Conservation (phyloP, 2,329 filamentous ascomycete species). For the Daldinia eschscholtzii region DNA sequence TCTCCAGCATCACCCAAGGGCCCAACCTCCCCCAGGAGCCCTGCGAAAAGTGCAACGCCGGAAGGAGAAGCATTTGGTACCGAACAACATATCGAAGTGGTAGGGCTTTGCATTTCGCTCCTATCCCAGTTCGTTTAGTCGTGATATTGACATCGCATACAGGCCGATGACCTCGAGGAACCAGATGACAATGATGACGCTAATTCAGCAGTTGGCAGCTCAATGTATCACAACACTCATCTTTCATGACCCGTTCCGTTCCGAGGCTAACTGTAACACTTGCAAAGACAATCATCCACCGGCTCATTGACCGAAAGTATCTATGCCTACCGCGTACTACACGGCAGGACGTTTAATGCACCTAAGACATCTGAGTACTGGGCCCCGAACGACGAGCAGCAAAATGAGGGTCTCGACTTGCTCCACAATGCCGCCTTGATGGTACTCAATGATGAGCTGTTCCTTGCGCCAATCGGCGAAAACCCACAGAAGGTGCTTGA, state of each 20-base stretch:
- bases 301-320: slow-evolving; percentile 33
- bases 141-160: slow-evolving; percentile 11
- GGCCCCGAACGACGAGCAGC: slow-evolving; percentile 36
- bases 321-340: slow-evolving; percentile 29
- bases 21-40: slow-evolving; percentile 11
- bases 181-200: slow-evolving; percentile 21
- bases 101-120: background rate
- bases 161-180: slow-evolving; percentile 26
- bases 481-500: slow-evolving; percentile 56
- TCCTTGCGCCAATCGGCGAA: slow-evolving; percentile 57
- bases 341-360: slow-evolving; percentile 35
- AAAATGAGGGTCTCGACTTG: slow-evolving; percentile 28
- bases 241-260: background rate
- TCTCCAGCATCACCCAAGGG: slow-evolving; percentile 2
- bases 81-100: slow-evolving; percentile 26
- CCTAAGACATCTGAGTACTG: slow-evolving; percentile 34
- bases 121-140: background rate
- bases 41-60: slow-evolving; percentile 10
- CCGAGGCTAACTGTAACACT: slow-evolving; percentile 8
- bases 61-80: slow-evolving; percentile 20
- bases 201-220: slow-evolving; percentile 25
- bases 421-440: slow-evolving; percentile 27
- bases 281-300: slow-evolving; percentile 31
- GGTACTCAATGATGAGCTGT: slow-evolving; percentile 54
- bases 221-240: slow-evolving; percentile 22